Evolutionary conservation across 2,329 filamentous ascomycete species (phyloP).

Genomic region (Dothideomycetes sp.): DNA sequence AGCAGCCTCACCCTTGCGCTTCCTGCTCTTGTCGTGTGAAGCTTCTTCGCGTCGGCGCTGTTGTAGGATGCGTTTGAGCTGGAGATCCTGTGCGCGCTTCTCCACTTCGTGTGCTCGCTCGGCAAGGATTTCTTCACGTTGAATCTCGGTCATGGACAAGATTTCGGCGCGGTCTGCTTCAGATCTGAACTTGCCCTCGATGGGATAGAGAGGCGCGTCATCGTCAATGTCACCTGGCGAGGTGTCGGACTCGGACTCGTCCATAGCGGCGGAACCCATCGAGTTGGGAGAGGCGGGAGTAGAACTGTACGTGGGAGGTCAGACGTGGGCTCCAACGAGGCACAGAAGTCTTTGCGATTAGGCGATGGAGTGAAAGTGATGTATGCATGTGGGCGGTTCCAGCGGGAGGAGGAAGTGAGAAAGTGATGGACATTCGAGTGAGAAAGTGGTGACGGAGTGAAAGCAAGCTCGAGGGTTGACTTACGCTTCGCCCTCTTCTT

Average conservation of each 20-base stretch:
- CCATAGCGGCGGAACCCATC: conserved; percentile 76
- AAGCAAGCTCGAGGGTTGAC: conserved; percentile 34
- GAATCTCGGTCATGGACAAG: conserved; percentile 76
- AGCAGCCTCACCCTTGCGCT: conserved; percentile 67
- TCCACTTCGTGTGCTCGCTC: conserved; percentile 78
- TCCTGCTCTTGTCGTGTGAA: conserved; percentile 40
- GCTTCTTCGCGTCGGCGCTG: conserved; percentile 52
- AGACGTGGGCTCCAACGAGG: no score
- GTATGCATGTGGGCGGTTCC: conserved; percentile 5
- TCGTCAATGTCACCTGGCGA: conserved; percentile 38
- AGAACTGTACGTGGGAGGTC: conserved; percentile 66
- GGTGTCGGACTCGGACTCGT: conserved; percentile 67
- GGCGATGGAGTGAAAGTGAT: conserved; percentile 3
- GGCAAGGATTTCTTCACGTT: conserved; percentile 81
- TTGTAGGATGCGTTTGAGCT: conserved; percentile 68
- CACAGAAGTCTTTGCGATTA: no score
- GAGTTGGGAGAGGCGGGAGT: conserved; percentile 61
- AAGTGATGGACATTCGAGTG: conserved; percentile 12
- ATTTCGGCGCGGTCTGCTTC: conserved; percentile 50
- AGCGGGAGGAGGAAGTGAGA: conserved; percentile 4
- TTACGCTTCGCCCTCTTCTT: conserved; percentile 77
- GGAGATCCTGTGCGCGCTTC: conserved; percentile 67
- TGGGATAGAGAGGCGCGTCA: conserved; percentile 60
- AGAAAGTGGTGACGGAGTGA: conserved; percentile 9
- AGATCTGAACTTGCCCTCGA: conserved; percentile 70